Conservation (phyloP, 495 filamentous ascomycete species). For the Umbilicaria muhlenbergii region DNA sequence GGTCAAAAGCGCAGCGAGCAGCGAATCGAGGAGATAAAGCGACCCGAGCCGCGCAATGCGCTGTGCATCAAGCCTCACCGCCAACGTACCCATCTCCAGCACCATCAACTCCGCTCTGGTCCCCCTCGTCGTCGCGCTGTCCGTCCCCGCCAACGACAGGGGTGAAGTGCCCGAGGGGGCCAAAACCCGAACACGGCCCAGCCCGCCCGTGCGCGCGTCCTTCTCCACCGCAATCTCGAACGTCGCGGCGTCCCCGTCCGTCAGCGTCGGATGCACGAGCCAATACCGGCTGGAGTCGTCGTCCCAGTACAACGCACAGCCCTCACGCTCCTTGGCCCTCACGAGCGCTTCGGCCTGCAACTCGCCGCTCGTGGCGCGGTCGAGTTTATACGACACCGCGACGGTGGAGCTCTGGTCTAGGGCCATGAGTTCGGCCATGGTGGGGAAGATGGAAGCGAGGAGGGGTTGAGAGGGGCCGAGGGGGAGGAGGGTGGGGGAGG, state of each 20-base stretch:
- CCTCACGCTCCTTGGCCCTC: constrained; percentile 10
- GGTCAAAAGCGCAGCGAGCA: constrained; percentile 11
- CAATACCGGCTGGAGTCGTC: constrained; percentile 8
- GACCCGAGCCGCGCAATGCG: constrained; percentile 5
- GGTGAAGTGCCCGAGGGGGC: too few relatives aligned
- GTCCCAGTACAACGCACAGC: constrained; percentile 13
- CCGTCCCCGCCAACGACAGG: too few relatives aligned
- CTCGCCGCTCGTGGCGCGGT: constrained; percentile 10
- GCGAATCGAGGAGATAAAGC: constrained; percentile 13
- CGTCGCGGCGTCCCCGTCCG: constrained; percentile 6
- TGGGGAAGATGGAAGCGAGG: constrained; percentile 13
- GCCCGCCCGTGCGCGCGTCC: too few relatives aligned
- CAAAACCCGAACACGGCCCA: too few relatives aligned
- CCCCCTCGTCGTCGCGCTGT: too few relatives aligned
- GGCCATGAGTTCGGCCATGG: constrained; percentile 13
- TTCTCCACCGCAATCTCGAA: constrained; percentile 7
- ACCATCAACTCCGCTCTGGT: too few relatives aligned
- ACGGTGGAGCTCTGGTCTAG: constrained; percentile 12
- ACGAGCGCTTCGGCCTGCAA: constrained; percentile 13
- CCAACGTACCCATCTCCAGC: not conserved
- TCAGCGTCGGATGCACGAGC: constrained; percentile 13
- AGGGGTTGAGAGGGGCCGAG: constrained; percentile 8
- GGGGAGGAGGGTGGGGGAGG: constrained; percentile 3
- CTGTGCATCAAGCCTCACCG: constrained; percentile 4
- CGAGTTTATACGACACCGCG: constrained; percentile 8